A percentile compares a stretch with the other conserved stretches of the same genome.
Conservation (phyloP, 352 stramenopile genomes). For the Globisporangium nodosum region DNA sequence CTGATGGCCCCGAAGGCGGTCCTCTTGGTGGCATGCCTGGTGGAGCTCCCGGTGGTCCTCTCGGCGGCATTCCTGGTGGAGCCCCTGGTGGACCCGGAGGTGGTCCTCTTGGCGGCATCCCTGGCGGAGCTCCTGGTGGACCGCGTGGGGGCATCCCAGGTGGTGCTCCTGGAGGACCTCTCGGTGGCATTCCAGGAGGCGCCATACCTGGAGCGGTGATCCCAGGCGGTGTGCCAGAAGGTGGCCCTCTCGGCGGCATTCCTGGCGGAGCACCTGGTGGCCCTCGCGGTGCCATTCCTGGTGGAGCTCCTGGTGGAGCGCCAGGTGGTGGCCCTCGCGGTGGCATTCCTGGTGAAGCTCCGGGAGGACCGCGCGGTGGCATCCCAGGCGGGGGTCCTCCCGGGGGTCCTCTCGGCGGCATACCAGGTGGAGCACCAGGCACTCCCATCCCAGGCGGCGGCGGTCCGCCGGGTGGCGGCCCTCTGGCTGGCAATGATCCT, state of each 20-base stretch:
- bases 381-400: neutral
- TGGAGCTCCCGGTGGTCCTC: slow-evolving; percentile 11
- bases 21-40: slow-evolving; percentile 7
- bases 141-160: slow-evolving; percentile 2
- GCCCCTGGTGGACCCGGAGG: slow-evolving; percentile 6
- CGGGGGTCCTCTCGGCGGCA: neutral
- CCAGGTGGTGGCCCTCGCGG: no score
- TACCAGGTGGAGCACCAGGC: neutral
- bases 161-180: neutral
- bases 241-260: slow-evolving; percentile 13
- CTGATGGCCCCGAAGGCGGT: slow-evolving; percentile 5
- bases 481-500: neutral
- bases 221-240: neutral
- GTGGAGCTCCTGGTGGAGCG: slow-evolving; percentile 1
- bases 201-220: neutral
- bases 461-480: no score
- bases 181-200: neutral
- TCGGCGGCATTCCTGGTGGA: slow-evolving; percentile 14
- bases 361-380: neutral
- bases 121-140: slow-evolving; percentile 3
- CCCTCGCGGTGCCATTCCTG: slow-evolving; percentile 2
- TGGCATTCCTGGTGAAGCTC: neutral
- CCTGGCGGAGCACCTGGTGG: slow-evolving; percentile 5
- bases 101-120: slow-evolving; percentile 1
- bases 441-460: neutral